A percentile compares a stretch with the other conserved stretches of the same genome.
phyloP scores from a whole-genome alignment of 768 basidiomycete species.

The Astraeus odoratus region DNA sequence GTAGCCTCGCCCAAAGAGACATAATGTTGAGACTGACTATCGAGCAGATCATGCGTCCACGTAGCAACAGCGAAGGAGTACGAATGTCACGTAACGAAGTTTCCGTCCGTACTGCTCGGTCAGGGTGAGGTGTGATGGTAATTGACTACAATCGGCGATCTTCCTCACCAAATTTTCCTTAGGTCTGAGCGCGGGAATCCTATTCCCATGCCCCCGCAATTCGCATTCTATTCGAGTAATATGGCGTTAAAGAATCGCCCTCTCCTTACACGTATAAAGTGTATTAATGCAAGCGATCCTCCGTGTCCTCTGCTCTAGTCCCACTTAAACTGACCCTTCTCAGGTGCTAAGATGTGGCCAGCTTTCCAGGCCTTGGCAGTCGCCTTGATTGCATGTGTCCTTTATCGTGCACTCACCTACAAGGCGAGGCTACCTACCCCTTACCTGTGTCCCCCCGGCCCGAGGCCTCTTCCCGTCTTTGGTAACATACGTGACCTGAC shows the following conservation, averaged over 20 bases:
- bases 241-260: background rate
- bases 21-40: too few relatives aligned
- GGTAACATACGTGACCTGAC: conserved; percentile 61
- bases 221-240: background rate
- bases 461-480: conserved; percentile 54
- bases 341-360: background rate
- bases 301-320: background rate
- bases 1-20: too few relatives aligned
- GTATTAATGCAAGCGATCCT: background rate
- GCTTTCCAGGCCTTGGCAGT: conserved; percentile 18
- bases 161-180: background rate
- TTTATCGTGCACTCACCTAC: conserved; percentile 11
- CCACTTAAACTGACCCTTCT: background rate
- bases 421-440: conserved; percentile 25
- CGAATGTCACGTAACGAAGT: too few relatives aligned
- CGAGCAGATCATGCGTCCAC: background rate
- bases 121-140: background rate
- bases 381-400: conserved; percentile 9
- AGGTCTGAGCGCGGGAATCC: background rate
- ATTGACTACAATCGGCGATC: background rate
- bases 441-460: conserved; percentile 51
- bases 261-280: background rate
- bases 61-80: background rate
- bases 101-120: background rate
- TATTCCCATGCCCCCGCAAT: background rate